phyloP scores from a whole-genome alignment of 805 yeast species.

The Wickerhamia fluorescens region DNA sequence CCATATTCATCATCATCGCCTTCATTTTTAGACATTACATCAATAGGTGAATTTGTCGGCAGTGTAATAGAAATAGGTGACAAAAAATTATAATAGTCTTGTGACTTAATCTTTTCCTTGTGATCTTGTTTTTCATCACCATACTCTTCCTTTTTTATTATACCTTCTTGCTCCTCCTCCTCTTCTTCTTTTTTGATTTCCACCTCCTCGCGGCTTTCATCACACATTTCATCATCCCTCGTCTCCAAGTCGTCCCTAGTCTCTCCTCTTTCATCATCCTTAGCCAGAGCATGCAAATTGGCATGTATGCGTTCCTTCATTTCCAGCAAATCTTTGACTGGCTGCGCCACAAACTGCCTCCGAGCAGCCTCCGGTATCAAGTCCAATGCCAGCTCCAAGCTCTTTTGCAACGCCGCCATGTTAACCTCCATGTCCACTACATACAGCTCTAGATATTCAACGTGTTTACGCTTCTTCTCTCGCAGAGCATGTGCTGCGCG shows the following conservation, averaged over 20 bases:
- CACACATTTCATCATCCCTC: too few relatives aligned
- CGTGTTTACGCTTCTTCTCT: constrained; percentile 90
- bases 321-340: constrained; percentile 13
- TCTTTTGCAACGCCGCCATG: constrained; percentile 16
- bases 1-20: too few relatives aligned
- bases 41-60: constrained; percentile 32
- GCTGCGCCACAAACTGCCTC: constrained; percentile 4
- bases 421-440: constrained; percentile 38
- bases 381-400: constrained; percentile 14
- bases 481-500: constrained; percentile 97
- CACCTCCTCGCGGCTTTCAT: too few relatives aligned
- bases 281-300: constrained; percentile 12
- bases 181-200: too few relatives aligned
- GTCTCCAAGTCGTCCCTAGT: too few relatives aligned
- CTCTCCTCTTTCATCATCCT: constrained; percentile 9
- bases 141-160: too few relatives aligned
- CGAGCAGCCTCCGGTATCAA: constrained; percentile 8
- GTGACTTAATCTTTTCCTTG: too few relatives aligned
- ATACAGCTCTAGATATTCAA: constrained; percentile 71
- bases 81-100: constrained; percentile 27
- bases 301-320: constrained; percentile 21
- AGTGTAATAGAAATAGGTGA: constrained; percentile 39
- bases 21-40: constrained; percentile 25
- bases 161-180: too few relatives aligned
- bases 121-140: too few relatives aligned